phyloP scores from a whole-genome alignment of 257 asterid species.

The Nicotiana tomentosiformis region DNA sequence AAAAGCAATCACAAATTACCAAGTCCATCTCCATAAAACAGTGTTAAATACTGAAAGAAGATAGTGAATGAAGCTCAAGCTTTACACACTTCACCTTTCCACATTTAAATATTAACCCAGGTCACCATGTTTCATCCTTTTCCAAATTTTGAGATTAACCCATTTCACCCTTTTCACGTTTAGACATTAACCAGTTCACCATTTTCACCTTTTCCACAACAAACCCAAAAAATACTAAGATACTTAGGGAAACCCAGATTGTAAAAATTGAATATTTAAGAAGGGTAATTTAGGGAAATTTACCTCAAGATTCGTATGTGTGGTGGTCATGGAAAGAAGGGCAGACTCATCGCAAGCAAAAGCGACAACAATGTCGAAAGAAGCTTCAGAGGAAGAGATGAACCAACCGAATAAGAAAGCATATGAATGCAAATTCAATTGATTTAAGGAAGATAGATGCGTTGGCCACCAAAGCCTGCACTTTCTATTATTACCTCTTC shows the following conservation, averaged over 20 bases:
- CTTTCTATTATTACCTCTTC: constrained; percentile 16
- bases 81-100: not conserved
- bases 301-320: constrained; percentile 48
- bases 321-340: constrained; percentile 23
- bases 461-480: constrained; percentile 97
- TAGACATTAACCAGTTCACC: not conserved
- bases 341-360: constrained; percentile 41
- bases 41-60: not conserved
- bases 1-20: not conserved
- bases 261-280: not conserved
- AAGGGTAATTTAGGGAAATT: not conserved
- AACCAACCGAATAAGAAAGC: constrained; percentile 77
- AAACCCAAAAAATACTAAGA: not conserved
- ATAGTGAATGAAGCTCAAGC: not conserved
- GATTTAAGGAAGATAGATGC: constrained; percentile 39
- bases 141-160: not conserved
- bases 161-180: not conserved
- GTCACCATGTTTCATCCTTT: not conserved
- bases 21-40: not conserved
- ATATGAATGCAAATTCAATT: constrained; percentile 14
- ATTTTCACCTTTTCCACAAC: not conserved
- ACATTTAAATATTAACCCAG: not conserved
- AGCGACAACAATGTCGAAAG: constrained; percentile 67
- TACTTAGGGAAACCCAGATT: not conserved
- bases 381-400: constrained; percentile 43